phyloP scores from a whole-genome alignment of 805 yeast species.

The Saturnispora halmiae region DNA sequence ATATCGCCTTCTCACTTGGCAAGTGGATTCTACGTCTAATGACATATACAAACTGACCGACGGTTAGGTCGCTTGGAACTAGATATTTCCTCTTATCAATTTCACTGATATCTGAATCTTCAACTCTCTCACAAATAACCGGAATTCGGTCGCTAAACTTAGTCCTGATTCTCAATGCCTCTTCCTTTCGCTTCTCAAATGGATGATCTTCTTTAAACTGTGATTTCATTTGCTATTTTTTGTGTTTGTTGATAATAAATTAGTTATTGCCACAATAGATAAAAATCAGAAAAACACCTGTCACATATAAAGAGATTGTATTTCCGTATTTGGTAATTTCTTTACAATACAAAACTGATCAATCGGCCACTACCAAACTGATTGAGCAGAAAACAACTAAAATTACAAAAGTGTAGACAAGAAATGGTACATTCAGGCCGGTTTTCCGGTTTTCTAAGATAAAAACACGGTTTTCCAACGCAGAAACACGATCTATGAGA shows the following conservation, averaged over 20 bases:
- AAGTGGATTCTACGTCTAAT: conserved; percentile 92
- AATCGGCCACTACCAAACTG: no score
- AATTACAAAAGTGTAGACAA: no score
- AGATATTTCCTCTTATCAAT: conserved; percentile 95
- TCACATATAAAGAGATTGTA: background rate
- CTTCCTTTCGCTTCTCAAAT: conserved; percentile 91
- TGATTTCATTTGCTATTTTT: conserved; percentile 74
- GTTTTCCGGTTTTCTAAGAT: no score
- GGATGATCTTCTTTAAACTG: conserved; percentile 94
- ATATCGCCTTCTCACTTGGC: conserved; percentile 96
- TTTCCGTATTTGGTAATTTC: no score
- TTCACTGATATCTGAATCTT: conserved; percentile 90
- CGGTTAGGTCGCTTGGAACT: conserved; percentile 92
- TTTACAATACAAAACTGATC: no score
- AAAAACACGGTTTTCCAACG: no score
- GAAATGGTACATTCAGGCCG: no score
- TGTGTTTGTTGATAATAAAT: background rate
- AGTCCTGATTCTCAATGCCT: conserved; percentile 81
- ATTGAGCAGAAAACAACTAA: no score
- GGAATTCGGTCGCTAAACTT: conserved; percentile 91
- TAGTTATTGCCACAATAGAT: background rate
- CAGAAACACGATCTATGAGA: no score
- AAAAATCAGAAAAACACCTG: background rate
- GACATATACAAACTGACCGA: conserved; percentile 97
- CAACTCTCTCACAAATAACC: conserved; percentile 94